Percentiles rank a stretch among this genome's conserved stretches.
Evolutionary conservation across 352 stramenopile species (phyloP).

Genomic region (Pilasporangium apinafurcum): DNA sequence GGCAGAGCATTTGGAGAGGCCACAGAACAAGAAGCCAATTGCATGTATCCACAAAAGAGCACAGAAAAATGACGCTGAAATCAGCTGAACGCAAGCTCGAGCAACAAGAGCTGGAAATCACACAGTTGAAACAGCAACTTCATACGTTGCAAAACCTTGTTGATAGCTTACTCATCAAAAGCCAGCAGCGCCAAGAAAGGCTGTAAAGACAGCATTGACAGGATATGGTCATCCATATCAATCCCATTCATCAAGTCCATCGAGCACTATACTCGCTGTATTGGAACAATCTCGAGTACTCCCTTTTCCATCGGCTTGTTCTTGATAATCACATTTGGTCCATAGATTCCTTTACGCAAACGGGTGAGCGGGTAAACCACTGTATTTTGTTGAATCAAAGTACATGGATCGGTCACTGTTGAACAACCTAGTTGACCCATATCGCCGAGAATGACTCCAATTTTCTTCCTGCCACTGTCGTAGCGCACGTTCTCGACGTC

Average conservation of each 20-base stretch:
- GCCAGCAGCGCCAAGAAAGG: slow-evolving; percentile 1
- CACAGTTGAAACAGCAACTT: slow-evolving; percentile 15
- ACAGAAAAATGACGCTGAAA: not conserved
- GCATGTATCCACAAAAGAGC: not conserved
- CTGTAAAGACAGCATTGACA: no score
- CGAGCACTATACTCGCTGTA: slow-evolving; percentile 9
- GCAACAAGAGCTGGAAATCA: slow-evolving; percentile 19
- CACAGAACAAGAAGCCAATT: slow-evolving; percentile 1
- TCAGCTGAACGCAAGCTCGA: slow-evolving; percentile 13
- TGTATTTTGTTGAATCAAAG: slow-evolving; percentile 47
- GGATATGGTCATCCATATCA: no score
- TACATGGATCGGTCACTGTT: slow-evolving; percentile 67
- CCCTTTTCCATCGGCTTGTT: slow-evolving; percentile 75
- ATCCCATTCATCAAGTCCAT: no score
- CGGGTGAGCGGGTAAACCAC: slow-evolving; percentile 63
- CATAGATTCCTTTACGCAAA: slow-evolving; percentile 62
- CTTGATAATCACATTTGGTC: slow-evolving; percentile 62
- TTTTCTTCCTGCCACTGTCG: slow-evolving; percentile 62
- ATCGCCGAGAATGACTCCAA: slow-evolving; percentile 67
- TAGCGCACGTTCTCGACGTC: slow-evolving; percentile 29
- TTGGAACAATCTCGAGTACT: slow-evolving; percentile 42
- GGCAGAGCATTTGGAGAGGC: slow-evolving; percentile 15
- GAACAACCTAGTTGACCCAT: slow-evolving; percentile 67
- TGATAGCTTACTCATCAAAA: slow-evolving; percentile 9
- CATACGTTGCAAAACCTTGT: slow-evolving; percentile 15